Base-by-base conservation (phyloP, 2,329 filamentous ascomycete species). In the Pseudogymnoascus pannorum region DNA sequence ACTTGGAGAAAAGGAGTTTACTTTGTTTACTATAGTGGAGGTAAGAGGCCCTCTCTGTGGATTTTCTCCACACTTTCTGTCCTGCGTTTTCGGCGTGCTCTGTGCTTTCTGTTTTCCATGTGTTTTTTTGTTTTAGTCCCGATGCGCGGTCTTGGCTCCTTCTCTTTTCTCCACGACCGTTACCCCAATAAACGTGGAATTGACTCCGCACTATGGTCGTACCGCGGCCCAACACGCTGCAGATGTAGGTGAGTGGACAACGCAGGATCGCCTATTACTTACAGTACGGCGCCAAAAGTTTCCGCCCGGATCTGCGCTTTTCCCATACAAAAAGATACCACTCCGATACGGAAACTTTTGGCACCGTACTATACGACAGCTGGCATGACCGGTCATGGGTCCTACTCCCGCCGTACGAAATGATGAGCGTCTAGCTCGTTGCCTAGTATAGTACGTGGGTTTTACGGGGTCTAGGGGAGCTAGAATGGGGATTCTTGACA, bases 131-230 rank as follows among this genome's bases (percentile, higher is more conserved):
- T 7, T 51, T 16, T 29, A 26, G 42, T 14, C 8, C 22, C 14
- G 42, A 48, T n/a, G 42, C 4, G 1, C 12, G 42, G 22, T 3
- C 42, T 51, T 51, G 42, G 42, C 42, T 51, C 42, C 42, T 51
- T 2, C 42, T 51, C 14, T 51, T 51, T 29, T 51, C 8, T 51
- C 22, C 22, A 29, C 22, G 20, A 9, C 14, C 4, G 42, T 51
- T 51, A 51, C 42, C 42, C 42, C 42, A 51, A 51, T 51, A 51
- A 51, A 51, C 42, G 42, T 51, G 42, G 42, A 51, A 51, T 51
- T 51, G 24, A 22, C 12, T 51, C 42, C 42, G 42, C 42, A 51
- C 42, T 16, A 12, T 26, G 7, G 22, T 51, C 24, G 44, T 51
- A 51, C 44, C 24, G 44, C 44, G 44, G 24, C 44, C 24, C 18